These are phyloP conservation scores for Mercurialis annua DNA, from an alignment of 345 rosid species.

Conservation along the genomic window DNA sequence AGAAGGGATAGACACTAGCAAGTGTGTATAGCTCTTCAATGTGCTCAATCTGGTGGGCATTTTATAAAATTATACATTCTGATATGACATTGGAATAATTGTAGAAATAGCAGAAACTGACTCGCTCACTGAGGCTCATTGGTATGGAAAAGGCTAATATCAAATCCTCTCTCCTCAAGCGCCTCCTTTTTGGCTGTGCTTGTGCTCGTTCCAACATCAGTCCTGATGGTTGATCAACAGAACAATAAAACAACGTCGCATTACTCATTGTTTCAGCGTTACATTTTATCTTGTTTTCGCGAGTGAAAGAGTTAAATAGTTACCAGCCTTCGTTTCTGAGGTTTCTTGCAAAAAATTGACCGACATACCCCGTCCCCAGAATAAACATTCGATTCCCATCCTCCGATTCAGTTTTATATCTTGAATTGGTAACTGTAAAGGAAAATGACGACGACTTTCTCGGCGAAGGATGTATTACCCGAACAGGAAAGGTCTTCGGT, in stretches of 20 bases:
- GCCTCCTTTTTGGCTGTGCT: constrained; percentile 46
- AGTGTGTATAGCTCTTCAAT: constrained; percentile 52
- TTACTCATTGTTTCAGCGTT: background rate
- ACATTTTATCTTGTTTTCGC: background rate
- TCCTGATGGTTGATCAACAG: constrained; percentile 32
- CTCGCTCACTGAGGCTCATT: constrained; percentile 52
- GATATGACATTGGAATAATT: no score
- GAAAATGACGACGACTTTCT: background rate
- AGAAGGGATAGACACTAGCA: constrained; percentile 80
- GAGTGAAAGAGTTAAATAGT: background rate
- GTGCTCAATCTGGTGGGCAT: constrained; percentile 40
- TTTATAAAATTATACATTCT: no score
- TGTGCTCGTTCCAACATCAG: constrained; percentile 69
- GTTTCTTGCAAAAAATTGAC: constrained; percentile 50
- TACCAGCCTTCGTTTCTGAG: constrained; percentile 67
- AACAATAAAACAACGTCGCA: background rate
- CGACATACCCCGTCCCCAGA: constrained; percentile 78
- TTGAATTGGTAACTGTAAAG: constrained; percentile 14
- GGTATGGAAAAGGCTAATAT: constrained; percentile 54
- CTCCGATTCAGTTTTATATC: constrained; percentile 19
- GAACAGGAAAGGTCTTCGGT: constrained; percentile 14
- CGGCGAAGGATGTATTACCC: background rate
- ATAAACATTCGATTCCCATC: constrained; percentile 54
- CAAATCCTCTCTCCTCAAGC: constrained; percentile 50
- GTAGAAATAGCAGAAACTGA: background rate